These are phyloP conservation scores for Populus deltoides DNA, from an alignment of 345 rosid species.

Conservation along the genomic window DNA sequence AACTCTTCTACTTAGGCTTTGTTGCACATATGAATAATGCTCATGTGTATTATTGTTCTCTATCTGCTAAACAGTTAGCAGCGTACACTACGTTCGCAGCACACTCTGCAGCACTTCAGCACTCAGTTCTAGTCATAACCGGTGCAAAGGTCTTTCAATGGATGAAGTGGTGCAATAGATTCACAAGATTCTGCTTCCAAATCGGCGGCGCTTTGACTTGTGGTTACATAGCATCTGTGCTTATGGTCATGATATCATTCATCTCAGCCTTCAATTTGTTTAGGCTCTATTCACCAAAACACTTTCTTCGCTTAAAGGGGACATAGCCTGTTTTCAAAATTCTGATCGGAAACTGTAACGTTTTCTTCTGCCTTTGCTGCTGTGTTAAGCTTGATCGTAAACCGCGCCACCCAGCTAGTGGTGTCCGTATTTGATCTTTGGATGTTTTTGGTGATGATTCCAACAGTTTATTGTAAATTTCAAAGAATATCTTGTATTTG, in stretches of 20 bases:
- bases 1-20: too few species aligned
- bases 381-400: too few species aligned
- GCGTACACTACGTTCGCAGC: slow-evolving; percentile 49
- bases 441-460: too few species aligned
- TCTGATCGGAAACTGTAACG: too few species aligned
- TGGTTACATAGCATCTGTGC: slow-evolving; percentile 30
- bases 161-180: slow-evolving; percentile 67
- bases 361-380: too few species aligned
- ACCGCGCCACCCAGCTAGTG: too few species aligned
- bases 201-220: slow-evolving; percentile 47
- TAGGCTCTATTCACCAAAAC: slow-evolving; percentile 58
- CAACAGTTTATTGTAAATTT: too few species aligned
- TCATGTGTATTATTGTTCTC: neutral
- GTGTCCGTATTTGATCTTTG: too few species aligned
- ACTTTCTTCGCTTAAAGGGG: slow-evolving; percentile 38
- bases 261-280: slow-evolving; percentile 66
- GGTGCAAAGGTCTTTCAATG: slow-evolving; percentile 59
- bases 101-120: slow-evolving; percentile 40
- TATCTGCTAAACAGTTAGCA: slow-evolving; percentile 30
- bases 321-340: too few species aligned
- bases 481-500: too few species aligned
- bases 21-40: too few species aligned
- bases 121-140: slow-evolving; percentile 39
- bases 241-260: slow-evolving; percentile 38
- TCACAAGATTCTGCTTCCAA: slow-evolving; percentile 64